phyloP scores from a whole-genome alignment of 2,329 filamentous ascomycete species.

The Arthrobotrys iridis region DNA sequence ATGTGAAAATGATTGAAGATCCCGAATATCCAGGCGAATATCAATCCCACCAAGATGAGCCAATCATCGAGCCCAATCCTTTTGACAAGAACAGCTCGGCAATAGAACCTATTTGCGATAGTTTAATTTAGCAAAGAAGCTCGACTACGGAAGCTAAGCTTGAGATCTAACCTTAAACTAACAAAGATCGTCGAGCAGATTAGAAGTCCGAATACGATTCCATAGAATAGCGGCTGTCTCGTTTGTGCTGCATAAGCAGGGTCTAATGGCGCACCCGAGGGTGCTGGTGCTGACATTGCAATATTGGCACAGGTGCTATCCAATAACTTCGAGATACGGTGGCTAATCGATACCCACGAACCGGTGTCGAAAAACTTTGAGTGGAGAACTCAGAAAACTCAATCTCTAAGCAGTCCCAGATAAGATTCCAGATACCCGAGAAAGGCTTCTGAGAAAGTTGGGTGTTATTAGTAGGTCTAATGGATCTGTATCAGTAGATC shows the following conservation, averaged over 20 bases:
- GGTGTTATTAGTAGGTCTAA: background rate
- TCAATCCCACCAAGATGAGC: constrained; percentile 60
- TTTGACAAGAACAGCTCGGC: constrained; percentile 52
- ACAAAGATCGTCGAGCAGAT: constrained; percentile 18
- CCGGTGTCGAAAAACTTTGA: background rate
- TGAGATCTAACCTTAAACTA: constrained; percentile 9
- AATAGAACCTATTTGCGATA: constrained; percentile 45
- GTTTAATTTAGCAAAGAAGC: background rate
- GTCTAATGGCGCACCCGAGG: constrained; percentile 9
- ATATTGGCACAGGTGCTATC: too few relatives aligned
- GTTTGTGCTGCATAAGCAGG: constrained; percentile 27
- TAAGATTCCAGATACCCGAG: background rate
- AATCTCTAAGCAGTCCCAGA: background rate
- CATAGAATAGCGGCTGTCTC: constrained; percentile 34
- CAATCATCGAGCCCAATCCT: constrained; percentile 60
- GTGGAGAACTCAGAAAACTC: background rate
- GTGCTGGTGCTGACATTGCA: constrained; percentile 9
- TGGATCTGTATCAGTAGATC: background rate
- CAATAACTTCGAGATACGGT: too few relatives aligned
- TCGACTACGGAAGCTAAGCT: background rate
- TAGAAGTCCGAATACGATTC: constrained; percentile 26
- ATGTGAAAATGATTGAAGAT: constrained; percentile 55
- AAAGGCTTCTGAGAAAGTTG: background rate
- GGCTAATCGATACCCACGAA: background rate
- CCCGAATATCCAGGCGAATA: constrained; percentile 55